phyloP scores from a whole-genome alignment of 2,329 filamentous ascomycete species.

The Mycocentrospora acerina region DNA sequence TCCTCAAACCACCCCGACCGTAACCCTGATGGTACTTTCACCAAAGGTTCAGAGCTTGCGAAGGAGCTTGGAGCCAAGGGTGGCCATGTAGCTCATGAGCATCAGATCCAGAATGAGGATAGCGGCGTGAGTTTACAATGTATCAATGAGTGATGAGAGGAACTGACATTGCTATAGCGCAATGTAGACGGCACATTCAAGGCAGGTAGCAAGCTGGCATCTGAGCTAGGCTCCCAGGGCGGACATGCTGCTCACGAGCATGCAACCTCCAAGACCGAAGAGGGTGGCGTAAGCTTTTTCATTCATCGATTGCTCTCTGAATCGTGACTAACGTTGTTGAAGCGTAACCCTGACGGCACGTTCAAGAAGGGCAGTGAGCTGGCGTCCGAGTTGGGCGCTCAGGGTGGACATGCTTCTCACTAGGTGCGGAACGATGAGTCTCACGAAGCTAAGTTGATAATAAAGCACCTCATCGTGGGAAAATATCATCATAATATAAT shows the following conservation, averaged over 20 bases:
- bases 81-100: slow-evolving; percentile 36
- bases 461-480: too few relatives aligned
- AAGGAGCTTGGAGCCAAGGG: slow-evolving; percentile 42
- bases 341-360: slow-evolving; percentile 46
- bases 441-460: too few relatives aligned
- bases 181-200: slow-evolving; percentile 49
- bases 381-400: slow-evolving; percentile 38
- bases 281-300: slow-evolving; percentile 31
- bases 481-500: too few relatives aligned
- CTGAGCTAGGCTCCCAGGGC: slow-evolving; percentile 37
- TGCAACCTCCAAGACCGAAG: slow-evolving; percentile 10
- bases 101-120: slow-evolving; percentile 11
- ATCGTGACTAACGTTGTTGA: not conserved
- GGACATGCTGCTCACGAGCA: slow-evolving; percentile 27
- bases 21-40: slow-evolving; percentile 44
- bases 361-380: slow-evolving; percentile 40
- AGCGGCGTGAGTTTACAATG: slow-evolving; percentile 23
- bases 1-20: slow-evolving; percentile 24
- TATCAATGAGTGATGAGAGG: not conserved
- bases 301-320: not conserved
- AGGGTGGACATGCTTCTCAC: slow-evolving; percentile 36
- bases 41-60: slow-evolving; percentile 40
- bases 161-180: slow-evolving; percentile 2
- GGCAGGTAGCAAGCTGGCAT: slow-evolving; percentile 36
- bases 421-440: too few relatives aligned